Conservation (phyloP, 2,329 filamentous ascomycete genomes). For the Rhinocladiella similis region DNA sequence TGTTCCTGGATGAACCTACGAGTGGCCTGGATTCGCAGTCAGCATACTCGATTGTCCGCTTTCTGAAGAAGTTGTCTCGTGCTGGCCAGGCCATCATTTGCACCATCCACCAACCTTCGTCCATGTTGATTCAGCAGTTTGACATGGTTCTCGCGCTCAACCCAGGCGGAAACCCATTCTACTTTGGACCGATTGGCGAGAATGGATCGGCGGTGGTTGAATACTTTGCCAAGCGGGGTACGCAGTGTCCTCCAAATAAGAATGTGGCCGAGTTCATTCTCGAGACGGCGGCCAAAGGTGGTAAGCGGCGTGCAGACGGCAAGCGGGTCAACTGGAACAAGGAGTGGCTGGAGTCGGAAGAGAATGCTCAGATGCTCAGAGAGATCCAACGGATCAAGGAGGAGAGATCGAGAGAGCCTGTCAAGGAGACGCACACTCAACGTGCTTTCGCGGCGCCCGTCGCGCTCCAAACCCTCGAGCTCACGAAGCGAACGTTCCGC, state of each 20-base stretch:
- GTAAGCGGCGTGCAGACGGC: constrained; percentile 51
- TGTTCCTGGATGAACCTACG: constrained; percentile 74
- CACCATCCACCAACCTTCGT: constrained; percentile 72
- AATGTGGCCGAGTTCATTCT: constrained; percentile 68
- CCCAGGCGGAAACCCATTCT: constrained; percentile 69
- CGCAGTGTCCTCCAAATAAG: constrained; percentile 64
- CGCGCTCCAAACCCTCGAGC: constrained; percentile 61
- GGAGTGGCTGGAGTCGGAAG: constrained; percentile 67
- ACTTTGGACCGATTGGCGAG: constrained; percentile 71
- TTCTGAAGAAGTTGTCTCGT: constrained; percentile 66
- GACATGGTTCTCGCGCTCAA: constrained; percentile 72
- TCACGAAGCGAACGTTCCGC: constrained; percentile 69
- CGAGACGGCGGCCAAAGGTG: constrained; percentile 62
- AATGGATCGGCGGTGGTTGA: constrained; percentile 64
- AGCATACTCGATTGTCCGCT: constrained; percentile 67
- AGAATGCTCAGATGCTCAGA: constrained; percentile 58
- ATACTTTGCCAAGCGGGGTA: constrained; percentile 67
- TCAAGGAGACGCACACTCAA: constrained; percentile 13
- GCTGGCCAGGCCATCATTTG: constrained; percentile 72
- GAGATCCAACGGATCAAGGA: constrained; percentile 67
- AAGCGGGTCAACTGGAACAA: constrained; percentile 70
- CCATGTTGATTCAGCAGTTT: constrained; percentile 69
- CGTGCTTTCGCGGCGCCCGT: constrained; percentile 68
- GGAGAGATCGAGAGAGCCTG: constrained; percentile 50
- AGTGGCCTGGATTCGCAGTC: constrained; percentile 69